Evolutionary conservation across 2,329 filamentous ascomycete species (phyloP).

Genomic region (Dendrostoma leiphaemia): DNA sequence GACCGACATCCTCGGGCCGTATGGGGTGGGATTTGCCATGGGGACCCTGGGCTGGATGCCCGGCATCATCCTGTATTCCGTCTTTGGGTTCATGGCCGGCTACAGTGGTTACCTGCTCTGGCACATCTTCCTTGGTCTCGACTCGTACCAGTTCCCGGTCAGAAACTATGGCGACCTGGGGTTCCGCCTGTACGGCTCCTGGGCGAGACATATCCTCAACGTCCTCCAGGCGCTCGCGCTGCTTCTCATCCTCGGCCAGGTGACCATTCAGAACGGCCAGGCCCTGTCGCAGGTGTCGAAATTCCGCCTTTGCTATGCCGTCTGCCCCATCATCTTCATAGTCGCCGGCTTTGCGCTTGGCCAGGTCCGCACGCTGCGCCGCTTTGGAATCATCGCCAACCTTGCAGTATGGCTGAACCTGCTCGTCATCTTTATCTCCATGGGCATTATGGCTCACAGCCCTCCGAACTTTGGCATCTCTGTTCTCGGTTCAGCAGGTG

Average conservation of each 20-base stretch:
- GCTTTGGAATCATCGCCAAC: constrained; percentile 54
- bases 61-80: constrained; percentile 43
- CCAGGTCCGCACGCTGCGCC: constrained; percentile 54
- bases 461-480: constrained; percentile 45
- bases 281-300: constrained; percentile 51
- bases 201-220: constrained; percentile 44
- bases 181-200: constrained; percentile 44
- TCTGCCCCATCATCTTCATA: constrained; percentile 50
- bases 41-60: constrained; percentile 33
- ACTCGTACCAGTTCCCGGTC: constrained; percentile 44
- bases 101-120: constrained; percentile 46
- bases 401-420: constrained; percentile 55
- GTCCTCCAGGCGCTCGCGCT: constrained; percentile 45
- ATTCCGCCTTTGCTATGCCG: constrained; percentile 49
- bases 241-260: constrained; percentile 48
- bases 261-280: constrained; percentile 53
- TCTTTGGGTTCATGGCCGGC: constrained; percentile 39
- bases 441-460: constrained; percentile 49
- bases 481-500: constrained; percentile 27
- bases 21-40: constrained; percentile 34
- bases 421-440: constrained; percentile 52
- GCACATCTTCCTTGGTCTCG: constrained; percentile 41
- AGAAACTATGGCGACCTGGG: constrained; percentile 46
- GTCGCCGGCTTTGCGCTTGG: constrained; percentile 49
- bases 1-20: constrained; percentile 45